A percentile compares a stretch with the other conserved stretches of the same genome.
Evolutionary conservation across 2,329 filamentous ascomycete genomes (phyloP).

Genomic region (Fonsecaea multimorphosa): DNA sequence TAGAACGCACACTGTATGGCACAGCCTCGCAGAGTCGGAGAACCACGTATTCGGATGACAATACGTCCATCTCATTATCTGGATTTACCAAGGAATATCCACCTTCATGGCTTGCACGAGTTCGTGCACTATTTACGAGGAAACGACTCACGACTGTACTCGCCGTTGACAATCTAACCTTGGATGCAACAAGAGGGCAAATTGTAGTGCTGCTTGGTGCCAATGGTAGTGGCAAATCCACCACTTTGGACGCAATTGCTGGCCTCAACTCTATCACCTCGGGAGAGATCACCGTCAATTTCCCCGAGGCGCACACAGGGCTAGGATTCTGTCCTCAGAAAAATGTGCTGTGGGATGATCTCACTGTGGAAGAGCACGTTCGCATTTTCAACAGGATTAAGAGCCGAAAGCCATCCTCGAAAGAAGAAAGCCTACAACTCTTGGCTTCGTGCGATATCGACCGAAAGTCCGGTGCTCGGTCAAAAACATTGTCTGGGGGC

Average conservation of each 20-base stretch:
- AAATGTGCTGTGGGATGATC: conserved; percentile 89
- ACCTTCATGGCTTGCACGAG: conserved; percentile 65
- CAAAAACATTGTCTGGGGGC: conserved; percentile 83
- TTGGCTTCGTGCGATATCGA: conserved; percentile 71
- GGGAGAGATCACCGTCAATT: conserved; percentile 79
- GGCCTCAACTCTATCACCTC: conserved; percentile 78
- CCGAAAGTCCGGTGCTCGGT: conserved; percentile 72
- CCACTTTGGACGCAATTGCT: conserved; percentile 85
- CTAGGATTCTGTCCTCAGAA: conserved; percentile 90
- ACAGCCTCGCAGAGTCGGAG: conserved; percentile 69
- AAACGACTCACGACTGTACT: conserved; percentile 68
- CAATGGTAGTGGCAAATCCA: conserved; percentile 90
- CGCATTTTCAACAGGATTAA: conserved; percentile 84
- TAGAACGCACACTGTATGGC: conserved; percentile 78
- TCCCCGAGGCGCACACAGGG: conserved; percentile 75
- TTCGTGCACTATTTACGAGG: conserved; percentile 55
- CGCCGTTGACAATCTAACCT: conserved; percentile 76
- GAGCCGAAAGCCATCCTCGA: conserved; percentile 31
- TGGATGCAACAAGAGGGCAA: conserved; percentile 76
- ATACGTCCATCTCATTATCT: conserved; percentile 66
- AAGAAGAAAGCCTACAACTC: conserved; percentile 62
- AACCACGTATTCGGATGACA: conserved; percentile 40
- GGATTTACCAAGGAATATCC: conserved; percentile 79
- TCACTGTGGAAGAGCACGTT: conserved; percentile 86
- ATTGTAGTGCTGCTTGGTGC: conserved; percentile 86